Evolutionary conservation across 805 yeast species (phyloP).

Genomic region (Metschnikowia anglica): DNA sequence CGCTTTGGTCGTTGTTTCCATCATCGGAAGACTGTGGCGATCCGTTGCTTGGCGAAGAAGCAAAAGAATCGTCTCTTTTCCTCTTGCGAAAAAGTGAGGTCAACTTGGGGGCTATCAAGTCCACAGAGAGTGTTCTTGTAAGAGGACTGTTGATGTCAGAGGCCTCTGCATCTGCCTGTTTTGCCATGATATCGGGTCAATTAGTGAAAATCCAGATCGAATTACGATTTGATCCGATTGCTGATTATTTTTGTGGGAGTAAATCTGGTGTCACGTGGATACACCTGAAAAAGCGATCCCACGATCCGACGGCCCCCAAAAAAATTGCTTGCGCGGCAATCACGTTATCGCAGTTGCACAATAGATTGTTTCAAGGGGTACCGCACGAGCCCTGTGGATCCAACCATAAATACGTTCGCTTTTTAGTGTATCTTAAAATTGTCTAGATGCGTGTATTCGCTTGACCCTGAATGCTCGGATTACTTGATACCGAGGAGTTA

Average conservation of each 20-base stretch:
- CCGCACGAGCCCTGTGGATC: no score
- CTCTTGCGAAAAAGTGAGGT: slow-evolving; percentile 28
- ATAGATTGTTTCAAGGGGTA: no score
- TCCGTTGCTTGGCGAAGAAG: slow-evolving; percentile 8
- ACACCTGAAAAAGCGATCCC: slow-evolving; percentile 9
- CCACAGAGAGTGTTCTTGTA: slow-evolving; percentile 40
- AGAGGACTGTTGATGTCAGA: slow-evolving; percentile 20
- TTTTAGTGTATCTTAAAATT: no score
- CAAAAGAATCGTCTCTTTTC: slow-evolving; percentile 19
- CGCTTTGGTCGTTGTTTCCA: slow-evolving; percentile 6
- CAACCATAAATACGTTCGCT: no score
- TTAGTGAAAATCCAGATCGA: background rate
- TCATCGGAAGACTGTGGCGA: slow-evolving; percentile 16
- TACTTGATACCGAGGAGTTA: no score
- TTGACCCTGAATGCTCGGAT: no score
- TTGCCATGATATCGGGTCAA: slow-evolving; percentile 6
- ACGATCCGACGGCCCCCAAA: slow-evolving; percentile 6
- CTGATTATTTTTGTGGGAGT: slow-evolving; percentile 12
- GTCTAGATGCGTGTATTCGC: no score
- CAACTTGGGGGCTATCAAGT: slow-evolving; percentile 38
- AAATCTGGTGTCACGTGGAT: slow-evolving; percentile 10
- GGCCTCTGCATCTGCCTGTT: slow-evolving; percentile 11
- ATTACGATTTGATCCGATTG: background rate
- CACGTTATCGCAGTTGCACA: slow-evolving; percentile 8
- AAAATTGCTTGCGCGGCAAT: background rate